Evolutionary conservation across 768 basidiomycete species (phyloP), one percentile per base, ranked within the genome.

Genomic region (Cyclocybe cylindracea): DNA sequence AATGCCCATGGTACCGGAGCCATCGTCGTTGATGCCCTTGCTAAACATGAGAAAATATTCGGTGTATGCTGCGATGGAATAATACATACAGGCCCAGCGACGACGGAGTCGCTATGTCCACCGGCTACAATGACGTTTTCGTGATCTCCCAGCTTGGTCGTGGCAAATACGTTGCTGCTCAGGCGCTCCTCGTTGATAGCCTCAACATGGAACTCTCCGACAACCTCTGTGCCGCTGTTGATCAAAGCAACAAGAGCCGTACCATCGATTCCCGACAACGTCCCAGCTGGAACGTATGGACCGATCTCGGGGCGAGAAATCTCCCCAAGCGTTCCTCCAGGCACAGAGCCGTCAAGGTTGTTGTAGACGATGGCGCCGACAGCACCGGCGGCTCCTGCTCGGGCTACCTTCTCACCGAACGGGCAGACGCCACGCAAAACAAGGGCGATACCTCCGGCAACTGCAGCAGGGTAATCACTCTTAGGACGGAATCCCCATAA

Each of bases 21-120:
- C 63, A 51, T 66, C 61, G 43, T 66, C 67, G 51, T 67, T 66
- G 51, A 66, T 67, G 48, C 69, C 67, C 66, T 67, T 44, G 24
- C 3, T 24, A 24, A 8, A 39, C 10, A 1, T 24, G 43, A n/a
- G n/a, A 31, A 5, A 49, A 29, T n/a, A 32, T 35, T 13, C 10
- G n/a, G 10, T 18, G 18, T 19, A 14, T 14, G 4, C 14, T 24
- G 36, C 1, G 10, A 35, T 36, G 39, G 3, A 50, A 16, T 32
- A 43, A 13, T 7, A 61, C 63, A 18, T 51, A 66, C 63, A 24
- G 69, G 61, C 33, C 66, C 67, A 49, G 67, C 67, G 48, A 64
- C 59, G 3, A 68, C 69, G 2, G 69, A 70, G 51, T 70, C 68
- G 7, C 62, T 55, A 39, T 68, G 66, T 34, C 61, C 61, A 50